A percentile compares a stretch with the other conserved stretches of the same genome.
These are phyloP conservation scores for Rhodotorula sp. DNA, from an alignment of 1,284 basidiomycete species.

Conservation along the genomic window DNA sequence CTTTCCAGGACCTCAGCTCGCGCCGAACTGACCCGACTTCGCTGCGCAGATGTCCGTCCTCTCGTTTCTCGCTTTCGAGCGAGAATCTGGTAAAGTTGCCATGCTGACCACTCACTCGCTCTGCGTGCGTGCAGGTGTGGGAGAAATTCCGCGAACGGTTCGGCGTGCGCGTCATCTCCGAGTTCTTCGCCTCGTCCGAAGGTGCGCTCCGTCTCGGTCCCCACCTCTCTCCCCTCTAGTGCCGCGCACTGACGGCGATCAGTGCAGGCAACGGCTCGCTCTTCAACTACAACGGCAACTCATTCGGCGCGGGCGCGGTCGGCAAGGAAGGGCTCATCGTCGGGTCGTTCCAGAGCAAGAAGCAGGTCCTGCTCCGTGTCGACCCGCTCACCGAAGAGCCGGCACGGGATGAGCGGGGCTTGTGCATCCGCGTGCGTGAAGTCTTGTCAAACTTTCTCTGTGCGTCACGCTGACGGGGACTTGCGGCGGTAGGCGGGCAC, in stretches of 20 bases:
- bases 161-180: conserved; percentile 47
- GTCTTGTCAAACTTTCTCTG: not conserved
- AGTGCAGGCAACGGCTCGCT: conserved; percentile 43
- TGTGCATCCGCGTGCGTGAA: conserved; percentile 41
- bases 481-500: not conserved
- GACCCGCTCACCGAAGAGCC: conserved; percentile 51
- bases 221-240: not conserved
- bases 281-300: conserved; percentile 49
- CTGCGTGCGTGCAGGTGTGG: conserved; percentile 47
- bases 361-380: conserved; percentile 48
- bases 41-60: conserved; percentile 14
- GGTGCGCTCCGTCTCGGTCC: conserved; percentile 17
- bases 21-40: no score
- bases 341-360: conserved; percentile 35
- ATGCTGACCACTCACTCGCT: not conserved
- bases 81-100: no score
- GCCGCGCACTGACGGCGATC: not conserved
- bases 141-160: conserved; percentile 50
- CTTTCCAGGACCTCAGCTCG: not conserved
- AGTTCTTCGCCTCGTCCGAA: conserved; percentile 51
- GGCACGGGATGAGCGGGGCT: conserved; percentile 46
- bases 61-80: no score
- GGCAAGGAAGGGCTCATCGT: conserved; percentile 47
- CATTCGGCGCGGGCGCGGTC: conserved; percentile 50
- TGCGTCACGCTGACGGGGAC: not conserved